These are phyloP conservation scores for Monosporascus sp. DNA, from an alignment of 2,329 filamentous ascomycete genomes.

Conservation along the genomic window DNA sequence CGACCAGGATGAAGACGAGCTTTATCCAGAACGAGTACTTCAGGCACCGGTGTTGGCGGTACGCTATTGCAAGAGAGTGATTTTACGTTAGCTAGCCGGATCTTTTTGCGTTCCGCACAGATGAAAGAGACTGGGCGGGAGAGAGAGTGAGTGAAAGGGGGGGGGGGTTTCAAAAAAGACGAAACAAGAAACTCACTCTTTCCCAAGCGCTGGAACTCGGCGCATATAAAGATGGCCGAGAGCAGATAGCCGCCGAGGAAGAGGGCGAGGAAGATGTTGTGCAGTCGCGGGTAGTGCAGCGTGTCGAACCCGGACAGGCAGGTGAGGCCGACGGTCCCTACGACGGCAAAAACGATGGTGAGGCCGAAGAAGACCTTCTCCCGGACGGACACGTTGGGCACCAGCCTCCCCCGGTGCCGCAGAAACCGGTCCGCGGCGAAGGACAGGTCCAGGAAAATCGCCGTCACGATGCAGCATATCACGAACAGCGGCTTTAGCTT, in stretches of 20 bases:
- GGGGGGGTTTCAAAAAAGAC: background rate
- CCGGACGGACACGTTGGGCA: conserved; percentile 59
- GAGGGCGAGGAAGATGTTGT: conserved; percentile 71
- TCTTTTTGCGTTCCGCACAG: background rate
- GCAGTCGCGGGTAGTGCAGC: conserved; percentile 56
- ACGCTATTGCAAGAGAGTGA: conserved; percentile 38
- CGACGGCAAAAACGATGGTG: conserved; percentile 62
- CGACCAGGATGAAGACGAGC: conserved; percentile 74
- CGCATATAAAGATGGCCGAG: conserved; percentile 82
- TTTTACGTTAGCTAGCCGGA: background rate
- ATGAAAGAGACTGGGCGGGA: background rate
- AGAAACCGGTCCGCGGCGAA: conserved; percentile 82
- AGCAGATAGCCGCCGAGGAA: conserved; percentile 86
- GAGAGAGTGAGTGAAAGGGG: background rate
- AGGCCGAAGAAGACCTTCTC: conserved; percentile 60
- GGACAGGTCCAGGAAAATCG: conserved; percentile 73
- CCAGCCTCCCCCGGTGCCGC: conserved; percentile 73
- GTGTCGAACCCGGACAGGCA: conserved; percentile 85
- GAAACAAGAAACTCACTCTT: conserved; percentile 45
- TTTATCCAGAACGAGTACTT: conserved; percentile 83
- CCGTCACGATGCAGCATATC: conserved; percentile 63
- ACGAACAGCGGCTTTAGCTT: conserved; percentile 75
- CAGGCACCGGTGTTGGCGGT: conserved; percentile 70
- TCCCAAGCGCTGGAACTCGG: conserved; percentile 82
- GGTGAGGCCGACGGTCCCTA: conserved; percentile 76